Conservation (phyloP, 257 asterid species). For the Nemophila menziesii region DNA sequence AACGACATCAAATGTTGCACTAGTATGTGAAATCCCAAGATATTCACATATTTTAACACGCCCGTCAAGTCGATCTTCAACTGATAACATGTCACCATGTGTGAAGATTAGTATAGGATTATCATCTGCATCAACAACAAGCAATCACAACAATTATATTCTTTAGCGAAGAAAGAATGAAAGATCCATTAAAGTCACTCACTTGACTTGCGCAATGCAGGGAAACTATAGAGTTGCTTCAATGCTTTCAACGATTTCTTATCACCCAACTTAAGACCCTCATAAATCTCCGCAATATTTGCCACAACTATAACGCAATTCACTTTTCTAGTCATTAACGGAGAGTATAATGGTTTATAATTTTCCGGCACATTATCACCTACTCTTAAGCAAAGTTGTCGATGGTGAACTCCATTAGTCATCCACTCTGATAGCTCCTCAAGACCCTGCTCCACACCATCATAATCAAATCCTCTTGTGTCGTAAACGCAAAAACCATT, state of each 20-base stretch:
- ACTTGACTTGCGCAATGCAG: slow-evolving; percentile 14
- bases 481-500: slow-evolving; percentile 23
- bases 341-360: slow-evolving; percentile 1
- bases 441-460: slow-evolving; percentile 12
- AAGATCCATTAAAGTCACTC: slow-evolving; percentile 2
- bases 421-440: slow-evolving; percentile 16
- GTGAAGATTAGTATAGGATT: slow-evolving; percentile 16
- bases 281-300: slow-evolving; percentile 16
- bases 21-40: slow-evolving; percentile 14
- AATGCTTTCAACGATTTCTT: slow-evolving; percentile 17
- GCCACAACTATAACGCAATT: slow-evolving; percentile 22
- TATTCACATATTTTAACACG: slow-evolving; percentile 18
- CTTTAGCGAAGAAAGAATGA: background rate
- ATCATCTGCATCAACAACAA: slow-evolving; percentile 11
- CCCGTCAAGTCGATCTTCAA: slow-evolving; percentile 14
- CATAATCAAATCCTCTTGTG: slow-evolving; percentile 18
- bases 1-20: slow-evolving; percentile 18
- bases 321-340: slow-evolving; percentile 11
- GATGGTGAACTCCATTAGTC: slow-evolving; percentile 20
- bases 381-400: slow-evolving; percentile 11
- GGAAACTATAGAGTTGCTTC: slow-evolving; percentile 6
- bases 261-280: slow-evolving; percentile 13
- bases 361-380: slow-evolving; percentile 5
- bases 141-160: too few relatives aligned
- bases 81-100: slow-evolving; percentile 23